phyloP scores from a whole-genome alignment of 768 basidiomycete genomes.

The Pisolithus marmoratus region DNA sequence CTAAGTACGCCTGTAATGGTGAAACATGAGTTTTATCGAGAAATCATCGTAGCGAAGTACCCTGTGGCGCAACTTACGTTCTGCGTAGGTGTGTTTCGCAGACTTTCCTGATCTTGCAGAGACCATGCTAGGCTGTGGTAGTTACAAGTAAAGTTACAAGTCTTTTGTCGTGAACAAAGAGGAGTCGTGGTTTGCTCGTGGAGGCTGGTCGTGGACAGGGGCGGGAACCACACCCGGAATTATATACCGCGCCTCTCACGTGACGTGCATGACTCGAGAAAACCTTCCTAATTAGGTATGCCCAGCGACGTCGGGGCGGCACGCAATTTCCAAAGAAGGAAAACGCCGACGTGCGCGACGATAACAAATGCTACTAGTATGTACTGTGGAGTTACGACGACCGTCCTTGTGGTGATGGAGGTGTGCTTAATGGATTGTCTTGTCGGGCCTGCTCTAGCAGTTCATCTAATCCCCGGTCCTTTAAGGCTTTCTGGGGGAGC shows the following conservation, averaged over 20 bases:
- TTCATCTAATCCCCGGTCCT: slow-evolving; percentile 68
- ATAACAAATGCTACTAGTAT: no score
- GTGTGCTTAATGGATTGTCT: slow-evolving; percentile 70
- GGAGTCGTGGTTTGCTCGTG: slow-evolving; percentile 1
- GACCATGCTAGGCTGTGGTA: slow-evolving; percentile 19
- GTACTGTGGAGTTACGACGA: no score
- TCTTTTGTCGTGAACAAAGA: neutral
- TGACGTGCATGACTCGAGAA: slow-evolving; percentile 4
- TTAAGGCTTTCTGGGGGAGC: slow-evolving; percentile 61
- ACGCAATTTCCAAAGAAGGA: neutral
- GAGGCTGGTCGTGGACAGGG: slow-evolving; percentile 3
- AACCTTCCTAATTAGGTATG: neutral
- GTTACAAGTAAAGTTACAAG: neutral
- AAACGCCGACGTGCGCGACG: neutral
- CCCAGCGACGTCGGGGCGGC: neutral
- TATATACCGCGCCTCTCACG: slow-evolving; percentile 7
- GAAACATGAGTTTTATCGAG: neutral
- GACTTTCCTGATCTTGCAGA: slow-evolving; percentile 25
- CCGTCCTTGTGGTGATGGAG: slow-evolving; percentile 33
- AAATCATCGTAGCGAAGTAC: neutral
- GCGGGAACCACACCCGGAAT: slow-evolving; percentile 3
- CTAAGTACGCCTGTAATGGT: slow-evolving; percentile 38
- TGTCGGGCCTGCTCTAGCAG: slow-evolving; percentile 74
- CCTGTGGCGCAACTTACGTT: slow-evolving; percentile 30
- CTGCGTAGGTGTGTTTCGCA: slow-evolving; percentile 34